Evolutionary conservation across 768 basidiomycete genomes (phyloP).

Genomic region (Megacollybia marginata): DNA sequence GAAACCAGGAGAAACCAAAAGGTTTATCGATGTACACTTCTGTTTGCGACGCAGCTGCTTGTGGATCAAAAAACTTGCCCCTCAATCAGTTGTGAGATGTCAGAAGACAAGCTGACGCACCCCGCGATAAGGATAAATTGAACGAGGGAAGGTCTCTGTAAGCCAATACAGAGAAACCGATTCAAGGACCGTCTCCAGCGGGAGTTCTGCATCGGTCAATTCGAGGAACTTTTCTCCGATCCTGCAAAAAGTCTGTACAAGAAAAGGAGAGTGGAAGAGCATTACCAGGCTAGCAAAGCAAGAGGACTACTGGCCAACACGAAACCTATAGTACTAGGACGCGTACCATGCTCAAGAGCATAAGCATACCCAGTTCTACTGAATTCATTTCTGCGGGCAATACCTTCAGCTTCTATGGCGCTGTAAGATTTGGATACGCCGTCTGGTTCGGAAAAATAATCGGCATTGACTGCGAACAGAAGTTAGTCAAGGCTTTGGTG

Average conservation of each 20-base stretch:
- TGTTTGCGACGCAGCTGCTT: not conserved
- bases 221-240: slow-evolving; percentile 22
- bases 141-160: slow-evolving; percentile 15
- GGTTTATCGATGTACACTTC: slow-evolving; percentile 9
- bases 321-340: slow-evolving; percentile 16
- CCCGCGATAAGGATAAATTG: slow-evolving; percentile 19
- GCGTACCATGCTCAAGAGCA: slow-evolving; percentile 15
- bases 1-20: slow-evolving; percentile 18
- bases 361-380: slow-evolving; percentile 7
- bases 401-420: not conserved
- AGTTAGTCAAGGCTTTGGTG: too few species aligned
- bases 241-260: slow-evolving; percentile 8
- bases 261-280: not conserved
- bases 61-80: not conserved
- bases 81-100: not conserved
- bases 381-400: not conserved
- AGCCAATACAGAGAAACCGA: slow-evolving; percentile 20
- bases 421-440: not conserved
- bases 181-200: slow-evolving; percentile 13
- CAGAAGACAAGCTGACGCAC: not conserved
- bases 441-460: not conserved
- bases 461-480: not conserved
- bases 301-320: slow-evolving; percentile 14
- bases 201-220: slow-evolving; percentile 9
- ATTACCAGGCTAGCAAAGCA: slow-evolving; percentile 19